These are phyloP conservation scores for Ziziphus jujuba DNA, from an alignment of 306 rosid species.

Conservation along the genomic window DNA sequence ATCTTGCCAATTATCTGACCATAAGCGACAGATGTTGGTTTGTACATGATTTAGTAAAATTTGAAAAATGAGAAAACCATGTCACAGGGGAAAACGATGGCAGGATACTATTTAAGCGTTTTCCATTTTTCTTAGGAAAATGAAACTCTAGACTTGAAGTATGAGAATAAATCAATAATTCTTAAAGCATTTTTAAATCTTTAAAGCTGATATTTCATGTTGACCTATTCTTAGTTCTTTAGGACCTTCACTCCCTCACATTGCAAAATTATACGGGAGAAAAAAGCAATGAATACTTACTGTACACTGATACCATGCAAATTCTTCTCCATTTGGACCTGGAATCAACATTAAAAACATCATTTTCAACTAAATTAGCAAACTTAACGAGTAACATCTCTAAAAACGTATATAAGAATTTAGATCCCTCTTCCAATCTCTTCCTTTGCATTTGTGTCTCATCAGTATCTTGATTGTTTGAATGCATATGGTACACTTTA, in stretches of 20 bases:
- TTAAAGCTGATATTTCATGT: neutral
- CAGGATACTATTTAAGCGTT: neutral
- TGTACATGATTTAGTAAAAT: neutral
- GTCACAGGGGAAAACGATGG: no score
- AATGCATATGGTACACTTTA: no score
- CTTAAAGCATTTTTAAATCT: neutral
- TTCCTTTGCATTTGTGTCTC: neutral
- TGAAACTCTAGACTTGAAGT: neutral
- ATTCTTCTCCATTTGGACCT: conserved; percentile 97
- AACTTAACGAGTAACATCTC: neutral
- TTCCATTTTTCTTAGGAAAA: neutral
- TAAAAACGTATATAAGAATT: neutral
- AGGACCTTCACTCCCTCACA: neutral
- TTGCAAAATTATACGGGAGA: neutral
- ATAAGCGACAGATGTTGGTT: neutral
- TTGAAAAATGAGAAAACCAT: neutral
- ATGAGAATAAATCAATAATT: neutral
- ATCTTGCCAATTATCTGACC: no score
- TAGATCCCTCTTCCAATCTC: neutral
- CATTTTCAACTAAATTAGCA: neutral
- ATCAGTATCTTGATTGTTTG: no score
- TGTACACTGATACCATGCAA: conserved; percentile 97
- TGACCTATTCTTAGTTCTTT: neutral
- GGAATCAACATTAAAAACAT: conserved; percentile 31
- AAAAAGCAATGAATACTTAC: conserved; percentile 47